Evolutionary conservation across 306 rosid genomes (phyloP).

Genomic region (Ormosia emarginata): DNA sequence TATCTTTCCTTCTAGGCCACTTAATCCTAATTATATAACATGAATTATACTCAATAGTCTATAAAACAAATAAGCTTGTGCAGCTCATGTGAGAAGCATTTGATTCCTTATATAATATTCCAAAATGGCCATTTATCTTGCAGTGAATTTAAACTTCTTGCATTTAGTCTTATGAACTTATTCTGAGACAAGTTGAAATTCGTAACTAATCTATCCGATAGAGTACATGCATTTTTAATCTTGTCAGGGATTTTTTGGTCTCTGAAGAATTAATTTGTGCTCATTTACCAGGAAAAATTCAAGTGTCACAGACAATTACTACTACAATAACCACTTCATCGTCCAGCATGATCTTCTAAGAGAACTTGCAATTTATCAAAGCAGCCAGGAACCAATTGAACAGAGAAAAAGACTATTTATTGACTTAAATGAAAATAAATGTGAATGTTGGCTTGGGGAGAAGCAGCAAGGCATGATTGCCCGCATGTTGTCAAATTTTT

Average conservation of each 20-base stretch:
- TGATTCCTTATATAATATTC: not conserved
- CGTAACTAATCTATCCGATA: not conserved
- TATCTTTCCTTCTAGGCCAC: not conserved
- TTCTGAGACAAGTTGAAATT: not conserved
- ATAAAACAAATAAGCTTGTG: not conserved
- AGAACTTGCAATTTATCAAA: constrained; percentile 54
- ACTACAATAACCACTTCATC: constrained; percentile 49
- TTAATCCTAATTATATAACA: not conserved
- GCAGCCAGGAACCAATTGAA: constrained; percentile 27
- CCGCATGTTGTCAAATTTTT: constrained; percentile 26
- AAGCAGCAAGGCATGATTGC: constrained; percentile 21
- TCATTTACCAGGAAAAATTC: constrained; percentile 45
- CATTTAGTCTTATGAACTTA: not conserved
- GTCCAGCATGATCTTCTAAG: constrained; percentile 53
- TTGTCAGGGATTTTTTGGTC: not conserved
- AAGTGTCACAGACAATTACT: constrained; percentile 30
- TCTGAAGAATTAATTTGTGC: not conserved
- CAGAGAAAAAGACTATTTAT: constrained; percentile 46
- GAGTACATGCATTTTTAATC: not conserved
- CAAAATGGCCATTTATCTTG: not conserved
- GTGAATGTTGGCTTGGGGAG: constrained; percentile 22
- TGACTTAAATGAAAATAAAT: constrained; percentile 31
- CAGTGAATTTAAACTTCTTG: not conserved
- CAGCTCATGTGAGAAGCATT: not conserved
- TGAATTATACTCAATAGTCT: not conserved